Evolutionary conservation across 202 grass and related monocot genomes (phyloP), one percentile per base, ranked within the genome.

Genomic region (Zizania palustris): DNA sequence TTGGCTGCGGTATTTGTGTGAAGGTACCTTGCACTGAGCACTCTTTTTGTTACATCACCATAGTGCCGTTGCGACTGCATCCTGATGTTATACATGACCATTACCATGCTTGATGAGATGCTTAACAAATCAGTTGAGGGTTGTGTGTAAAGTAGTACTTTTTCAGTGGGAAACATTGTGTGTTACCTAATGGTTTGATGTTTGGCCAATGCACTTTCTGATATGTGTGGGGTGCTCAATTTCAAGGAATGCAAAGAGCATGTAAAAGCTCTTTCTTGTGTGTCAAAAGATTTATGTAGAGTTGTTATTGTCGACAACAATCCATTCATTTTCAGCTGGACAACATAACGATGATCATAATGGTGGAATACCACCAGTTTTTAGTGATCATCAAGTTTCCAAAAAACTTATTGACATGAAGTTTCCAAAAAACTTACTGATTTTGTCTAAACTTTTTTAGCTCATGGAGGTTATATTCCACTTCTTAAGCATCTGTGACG

Each of bases 281-380:
- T 99, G 72, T 87, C 85, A 33, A 92, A 91, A 73, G 83, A 96
- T 66, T 89, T 93, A 74, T 76, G 78, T 45, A 89, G 91, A 74
- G 84, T 80, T 13, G 92, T 96, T 48, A 81, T 99, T 73, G 96
- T 99, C 7, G 96, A 99, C 74, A 99, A 99, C 78, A 96, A 96
- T 44, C 96, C 96, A 5, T 99, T 99, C 77, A 96, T 89, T 72
- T 99, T 99, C 89, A 88, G n/a, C n/a, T n/a, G n/a, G n/a, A n/a
- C n/a, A n/a, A n/a, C n/a, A n/a, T n/a, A n/a, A n/a, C n/a, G n/a
- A n/a, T n/a, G n/a, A n/a, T n/a, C n/a, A n/a, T n/a, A n/a, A n/a
- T n/a, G n/a, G n/a, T n/a, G n/a, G n/a, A n/a, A n/a, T n/a, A n/a
- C n/a, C n/a, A n/a, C n/a, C n/a, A n/a, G n/a, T n/a, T n/a, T n/a